Conservation (phyloP, 768 basidiomycete genomes). For the Russula olivacea region DNA sequence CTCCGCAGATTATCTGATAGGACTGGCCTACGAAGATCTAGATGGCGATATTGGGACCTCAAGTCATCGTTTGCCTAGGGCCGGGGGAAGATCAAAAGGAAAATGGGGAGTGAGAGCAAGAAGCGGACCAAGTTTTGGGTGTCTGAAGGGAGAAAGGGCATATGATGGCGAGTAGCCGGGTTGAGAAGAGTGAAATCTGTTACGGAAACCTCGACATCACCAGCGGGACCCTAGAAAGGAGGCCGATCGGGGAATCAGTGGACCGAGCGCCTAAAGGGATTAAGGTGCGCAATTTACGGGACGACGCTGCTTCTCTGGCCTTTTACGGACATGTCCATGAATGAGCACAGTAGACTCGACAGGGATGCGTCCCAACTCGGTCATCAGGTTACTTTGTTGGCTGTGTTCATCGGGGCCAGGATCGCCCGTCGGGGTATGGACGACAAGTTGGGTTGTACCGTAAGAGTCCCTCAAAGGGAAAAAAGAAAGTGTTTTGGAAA, state of each 20-base stretch:
- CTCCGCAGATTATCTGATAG: constrained; percentile 76
- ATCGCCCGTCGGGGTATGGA: constrained; percentile 33
- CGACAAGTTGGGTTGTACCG: constrained; percentile 75
- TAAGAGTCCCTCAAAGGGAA: constrained; percentile 77
- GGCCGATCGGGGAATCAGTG: constrained; percentile 11
- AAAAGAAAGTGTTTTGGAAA: constrained; percentile 68
- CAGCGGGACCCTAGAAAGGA: constrained; percentile 48
- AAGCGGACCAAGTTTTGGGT: constrained; percentile 62
- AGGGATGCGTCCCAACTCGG: constrained; percentile 55
- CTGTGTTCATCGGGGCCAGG: constrained; percentile 13
- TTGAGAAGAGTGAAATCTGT: constrained; percentile 70
- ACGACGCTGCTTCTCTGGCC: constrained; percentile 58
- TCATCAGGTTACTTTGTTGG: constrained; percentile 30
- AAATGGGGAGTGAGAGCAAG: background rate
- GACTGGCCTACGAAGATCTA: constrained; percentile 75
- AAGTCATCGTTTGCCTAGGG: constrained; percentile 78
- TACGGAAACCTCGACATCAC: constrained; percentile 78
- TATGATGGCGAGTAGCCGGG: constrained; percentile 50
- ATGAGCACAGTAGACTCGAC: constrained; percentile 75
- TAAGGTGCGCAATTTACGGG: constrained; percentile 35
- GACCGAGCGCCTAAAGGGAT: constrained; percentile 6
- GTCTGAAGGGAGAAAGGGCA: constrained; percentile 87
- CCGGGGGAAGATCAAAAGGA: background rate
- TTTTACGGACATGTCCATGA: constrained; percentile 60
- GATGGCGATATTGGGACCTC: constrained; percentile 77